Conservation (phyloP, 2,329 filamentous ascomycete species). For the Aspergillus thermomutatus region DNA sequence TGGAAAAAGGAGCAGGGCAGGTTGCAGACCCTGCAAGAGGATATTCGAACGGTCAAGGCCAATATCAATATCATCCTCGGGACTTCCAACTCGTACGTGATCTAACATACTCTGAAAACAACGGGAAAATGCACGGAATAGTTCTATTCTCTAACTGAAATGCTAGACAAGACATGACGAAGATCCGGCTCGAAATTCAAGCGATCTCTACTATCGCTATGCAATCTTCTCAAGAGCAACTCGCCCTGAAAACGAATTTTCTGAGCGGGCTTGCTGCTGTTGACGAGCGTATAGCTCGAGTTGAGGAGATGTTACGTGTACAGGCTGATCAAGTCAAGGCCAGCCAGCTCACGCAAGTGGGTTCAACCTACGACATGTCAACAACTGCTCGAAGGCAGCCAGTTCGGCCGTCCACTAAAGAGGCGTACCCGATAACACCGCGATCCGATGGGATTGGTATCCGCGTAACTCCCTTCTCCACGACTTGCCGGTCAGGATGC, state of each 20-base stretch:
- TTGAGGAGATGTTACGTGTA: slow-evolving; percentile 1
- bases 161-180: background rate
- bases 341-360: background rate
- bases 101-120: background rate
- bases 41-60: slow-evolving; percentile 2
- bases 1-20: slow-evolving; percentile 1
- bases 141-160: background rate
- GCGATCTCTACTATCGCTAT: background rate
- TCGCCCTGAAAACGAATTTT: background rate
- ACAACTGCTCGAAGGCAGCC: background rate
- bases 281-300: slow-evolving; percentile 1
- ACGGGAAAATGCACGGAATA: background rate
- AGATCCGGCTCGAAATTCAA: slow-evolving; percentile 1
- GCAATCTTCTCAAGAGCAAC: background rate
- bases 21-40: background rate
- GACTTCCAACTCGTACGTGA: slow-evolving; percentile 2
- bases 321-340: slow-evolving; percentile 1
- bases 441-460: background rate
- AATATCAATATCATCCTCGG: slow-evolving; percentile 3
- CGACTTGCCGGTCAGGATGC: background rate
- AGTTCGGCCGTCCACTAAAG: background rate
- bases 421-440: background rate
- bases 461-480: background rate
- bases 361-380: background rate
- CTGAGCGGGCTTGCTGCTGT: background rate